phyloP scores from a whole-genome alignment of 345 rosid genomes.

The Populus simonii region DNA sequence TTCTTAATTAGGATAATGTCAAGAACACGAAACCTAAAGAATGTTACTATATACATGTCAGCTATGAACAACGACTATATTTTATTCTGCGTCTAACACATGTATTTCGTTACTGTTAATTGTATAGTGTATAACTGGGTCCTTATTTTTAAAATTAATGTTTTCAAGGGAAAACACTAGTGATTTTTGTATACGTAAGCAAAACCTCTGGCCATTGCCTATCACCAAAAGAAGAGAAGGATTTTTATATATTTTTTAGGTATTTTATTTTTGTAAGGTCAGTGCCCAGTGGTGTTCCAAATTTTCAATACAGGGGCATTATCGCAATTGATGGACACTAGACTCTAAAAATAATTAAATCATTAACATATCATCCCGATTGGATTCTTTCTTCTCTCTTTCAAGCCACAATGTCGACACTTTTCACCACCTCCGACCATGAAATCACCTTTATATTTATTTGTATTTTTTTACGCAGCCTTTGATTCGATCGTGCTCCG shows the following conservation, averaged over 20 bases:
- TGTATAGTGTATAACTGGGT: too few species aligned
- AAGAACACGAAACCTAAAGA: too few species aligned
- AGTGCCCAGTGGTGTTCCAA: background rate
- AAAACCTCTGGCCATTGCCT: background rate
- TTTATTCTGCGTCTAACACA: too few species aligned
- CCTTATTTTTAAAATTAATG: too few species aligned
- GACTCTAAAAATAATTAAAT: background rate
- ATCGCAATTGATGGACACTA: background rate
- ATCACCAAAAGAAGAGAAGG: background rate
- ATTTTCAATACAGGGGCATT: background rate
- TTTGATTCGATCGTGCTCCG: background rate
- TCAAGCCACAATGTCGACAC: background rate
- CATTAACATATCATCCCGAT: background rate
- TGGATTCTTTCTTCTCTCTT: background rate
- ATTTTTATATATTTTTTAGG: background rate
- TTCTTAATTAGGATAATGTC: too few species aligned
- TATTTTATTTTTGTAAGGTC: background rate
- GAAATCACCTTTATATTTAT: background rate
- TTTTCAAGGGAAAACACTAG: too few species aligned
- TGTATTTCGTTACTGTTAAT: too few species aligned
- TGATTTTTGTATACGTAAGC: background rate
- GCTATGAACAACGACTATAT: too few species aligned
- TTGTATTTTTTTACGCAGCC: background rate
- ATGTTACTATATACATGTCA: too few species aligned
- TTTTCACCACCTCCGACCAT: background rate